Evolutionary conservation across 2,329 filamentous ascomycete species (phyloP).

Genomic region (Calonectria honghensis): DNA sequence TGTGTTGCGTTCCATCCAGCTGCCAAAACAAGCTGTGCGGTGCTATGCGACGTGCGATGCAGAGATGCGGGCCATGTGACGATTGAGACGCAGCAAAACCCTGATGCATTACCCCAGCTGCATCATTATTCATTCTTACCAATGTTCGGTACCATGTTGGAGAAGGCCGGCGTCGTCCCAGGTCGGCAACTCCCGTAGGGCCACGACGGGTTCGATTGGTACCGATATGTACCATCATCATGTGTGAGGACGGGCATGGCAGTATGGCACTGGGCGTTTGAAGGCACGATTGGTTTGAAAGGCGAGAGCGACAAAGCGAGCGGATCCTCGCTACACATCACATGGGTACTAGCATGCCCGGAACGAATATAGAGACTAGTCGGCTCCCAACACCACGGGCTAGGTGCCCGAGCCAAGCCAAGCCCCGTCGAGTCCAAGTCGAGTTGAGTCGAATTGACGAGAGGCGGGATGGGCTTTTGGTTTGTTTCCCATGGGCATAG

Average conservation of each 20-base stretch:
- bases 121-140: constrained; percentile 22
- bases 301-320: neutral
- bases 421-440: neutral
- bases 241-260: neutral
- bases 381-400: constrained; percentile 24
- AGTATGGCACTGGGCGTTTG: neutral
- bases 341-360: neutral
- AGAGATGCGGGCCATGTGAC: constrained; percentile 28
- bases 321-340: constrained; percentile 21
- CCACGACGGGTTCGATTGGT: neutral
- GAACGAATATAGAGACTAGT: neutral
- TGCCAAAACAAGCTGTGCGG: constrained; percentile 13
- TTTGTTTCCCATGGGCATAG: constrained; percentile 20
- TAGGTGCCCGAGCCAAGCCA: constrained; percentile 23
- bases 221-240: too few species aligned
- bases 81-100: constrained; percentile 27
- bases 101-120: constrained; percentile 19
- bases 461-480: constrained; percentile 15
- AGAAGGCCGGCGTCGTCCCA: neutral
- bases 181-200: constrained; percentile 15
- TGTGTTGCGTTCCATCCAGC: constrained; percentile 25
- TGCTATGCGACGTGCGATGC: neutral
- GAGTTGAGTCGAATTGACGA: constrained; percentile 12
- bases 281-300: constrained; percentile 7
- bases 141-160: neutral